Percentiles rank a stretch among this genome's conserved stretches.
Evolutionary conservation across 2,329 filamentous ascomycete genomes (phyloP).

Genomic region (Periconia digitata): DNA sequence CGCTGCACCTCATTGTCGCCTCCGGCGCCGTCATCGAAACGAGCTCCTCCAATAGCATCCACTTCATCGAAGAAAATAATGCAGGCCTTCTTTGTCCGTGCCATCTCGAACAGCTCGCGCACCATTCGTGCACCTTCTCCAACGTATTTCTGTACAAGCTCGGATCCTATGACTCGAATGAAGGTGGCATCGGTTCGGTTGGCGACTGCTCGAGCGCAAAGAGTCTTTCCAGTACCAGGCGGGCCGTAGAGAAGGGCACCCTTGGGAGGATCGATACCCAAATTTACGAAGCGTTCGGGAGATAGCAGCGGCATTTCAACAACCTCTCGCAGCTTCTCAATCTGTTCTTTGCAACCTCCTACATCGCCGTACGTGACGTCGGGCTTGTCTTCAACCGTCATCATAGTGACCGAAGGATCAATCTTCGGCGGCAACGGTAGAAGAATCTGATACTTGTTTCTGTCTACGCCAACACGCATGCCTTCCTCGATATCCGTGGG

Average conservation of each 20-base stretch:
- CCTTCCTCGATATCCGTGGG: constrained; percentile 99
- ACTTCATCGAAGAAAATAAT: constrained; percentile 99
- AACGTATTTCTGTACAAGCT: constrained; percentile 98
- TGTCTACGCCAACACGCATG: constrained; percentile 97
- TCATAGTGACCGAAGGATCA: constrained; percentile 98
- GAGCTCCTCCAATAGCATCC: constrained; percentile 90
- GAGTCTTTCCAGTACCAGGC: constrained; percentile 97
- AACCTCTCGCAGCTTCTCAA: constrained; percentile 97
- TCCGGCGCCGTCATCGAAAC: constrained; percentile 94
- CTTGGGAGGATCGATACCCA: constrained; percentile 99
- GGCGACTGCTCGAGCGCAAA: constrained; percentile 94
- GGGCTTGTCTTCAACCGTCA: constrained; percentile 99
- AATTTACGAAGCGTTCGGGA: constrained; percentile 93
- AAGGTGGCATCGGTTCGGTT: constrained; percentile 98
- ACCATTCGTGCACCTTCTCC: constrained; percentile 99
- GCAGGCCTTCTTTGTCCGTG: constrained; percentile 97
- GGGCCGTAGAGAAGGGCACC: constrained; percentile 95
- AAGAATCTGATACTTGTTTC: constrained; percentile 99
- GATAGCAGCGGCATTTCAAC: constrained; percentile 98
- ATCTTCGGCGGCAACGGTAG: constrained; percentile 96
- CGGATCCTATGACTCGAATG: constrained; percentile 96
- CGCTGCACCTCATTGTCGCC: constrained; percentile 97
- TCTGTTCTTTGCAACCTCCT: constrained; percentile 98
- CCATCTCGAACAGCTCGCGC: constrained; percentile 98
- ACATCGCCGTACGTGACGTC: constrained; percentile 99